Evolutionary conservation across 2,329 filamentous ascomycete genomes (phyloP).

Genomic region (Pyricularia grisea): DNA sequence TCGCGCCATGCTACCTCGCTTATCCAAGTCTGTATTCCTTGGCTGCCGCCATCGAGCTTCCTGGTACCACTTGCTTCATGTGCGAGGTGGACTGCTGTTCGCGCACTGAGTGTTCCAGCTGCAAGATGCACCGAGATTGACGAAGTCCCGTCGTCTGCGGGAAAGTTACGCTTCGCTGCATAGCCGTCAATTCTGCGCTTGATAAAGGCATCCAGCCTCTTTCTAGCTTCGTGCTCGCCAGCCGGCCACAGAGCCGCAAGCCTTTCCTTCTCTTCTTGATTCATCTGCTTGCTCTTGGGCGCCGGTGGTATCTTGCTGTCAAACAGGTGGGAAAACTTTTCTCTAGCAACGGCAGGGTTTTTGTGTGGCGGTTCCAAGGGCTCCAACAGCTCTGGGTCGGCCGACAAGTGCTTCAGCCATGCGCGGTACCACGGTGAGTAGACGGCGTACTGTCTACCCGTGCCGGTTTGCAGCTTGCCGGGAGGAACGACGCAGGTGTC

Average conservation of each 20-base stretch:
- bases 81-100: slow-evolving; percentile 54
- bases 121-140: slow-evolving; percentile 63
- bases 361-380: slow-evolving; percentile 45
- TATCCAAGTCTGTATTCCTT: slow-evolving; percentile 66
- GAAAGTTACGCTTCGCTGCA: slow-evolving; percentile 54
- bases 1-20: slow-evolving; percentile 80
- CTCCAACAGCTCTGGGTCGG: slow-evolving; percentile 57
- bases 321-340: slow-evolving; percentile 48
- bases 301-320: slow-evolving; percentile 47
- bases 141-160: slow-evolving; percentile 54
- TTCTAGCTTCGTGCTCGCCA: slow-evolving; percentile 51
- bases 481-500: slow-evolving; percentile 80
- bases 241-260: slow-evolving; percentile 59
- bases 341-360: slow-evolving; percentile 36
- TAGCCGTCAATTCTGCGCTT: slow-evolving; percentile 55
- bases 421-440: slow-evolving; percentile 74
- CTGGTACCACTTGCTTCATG: slow-evolving; percentile 52
- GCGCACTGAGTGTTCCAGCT: slow-evolving; percentile 53
- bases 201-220: slow-evolving; percentile 58
- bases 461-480: slow-evolving; percentile 54
- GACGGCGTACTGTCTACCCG: slow-evolving; percentile 73
- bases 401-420: slow-evolving; percentile 66
- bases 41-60: slow-evolving; percentile 55
- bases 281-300: slow-evolving; percentile 54
- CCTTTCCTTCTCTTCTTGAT: slow-evolving; percentile 45